Evolutionary conservation across 2,329 filamentous ascomycete genomes (phyloP), one percentile per base, ranked within the genome.

Genomic region (Pseudogymnoascus sp.): DNA sequence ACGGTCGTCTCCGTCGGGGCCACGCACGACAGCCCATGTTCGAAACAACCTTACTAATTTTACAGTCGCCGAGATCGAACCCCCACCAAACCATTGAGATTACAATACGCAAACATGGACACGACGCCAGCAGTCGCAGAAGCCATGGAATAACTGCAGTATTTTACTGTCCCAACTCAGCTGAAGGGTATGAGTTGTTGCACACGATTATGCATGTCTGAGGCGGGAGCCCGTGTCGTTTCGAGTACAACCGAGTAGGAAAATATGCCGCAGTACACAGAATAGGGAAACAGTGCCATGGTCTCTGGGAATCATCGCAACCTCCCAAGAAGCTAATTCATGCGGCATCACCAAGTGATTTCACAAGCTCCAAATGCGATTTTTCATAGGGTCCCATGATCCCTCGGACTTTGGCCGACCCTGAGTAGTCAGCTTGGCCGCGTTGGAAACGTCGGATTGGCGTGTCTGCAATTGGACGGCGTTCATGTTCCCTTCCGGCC

Each of bases 311-410:
- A 50, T 7, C 43, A 50, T 50, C 22, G 7, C 14, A 9, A 18
- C 22, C 25, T 50, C 22, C 43, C 43, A 50, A 50, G 43, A 50
- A 50, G 43, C 43, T 50, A 50, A 50, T 50, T 50, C 22, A 50
- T 50, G 43, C 43, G 11, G 43, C 43, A 50, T 50, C 22, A 30
- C 22, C 22, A 50, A 11, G 43, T 50, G 43, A 22, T 50, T 30
- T 50, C 43, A 50, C 43, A 50, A 50, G 43, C 22, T 50, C 14
- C 22, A 8, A 50, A 22, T 30, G 43, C 22, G 8, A 28, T 50
- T 50, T 50, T 50, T 6, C 28, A 50, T 50, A 30, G 22, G 43
- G 43, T 50, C 43, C 8, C 43, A 50, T 30, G 43, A 50, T 50
- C 22, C 43, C n/a, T 28, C 3, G 22, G 41, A 16, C 41, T 47